Evolutionary conservation across 2,329 filamentous ascomycete genomes (phyloP).

Genomic region (Myriosclerotinia scirpicola): DNA sequence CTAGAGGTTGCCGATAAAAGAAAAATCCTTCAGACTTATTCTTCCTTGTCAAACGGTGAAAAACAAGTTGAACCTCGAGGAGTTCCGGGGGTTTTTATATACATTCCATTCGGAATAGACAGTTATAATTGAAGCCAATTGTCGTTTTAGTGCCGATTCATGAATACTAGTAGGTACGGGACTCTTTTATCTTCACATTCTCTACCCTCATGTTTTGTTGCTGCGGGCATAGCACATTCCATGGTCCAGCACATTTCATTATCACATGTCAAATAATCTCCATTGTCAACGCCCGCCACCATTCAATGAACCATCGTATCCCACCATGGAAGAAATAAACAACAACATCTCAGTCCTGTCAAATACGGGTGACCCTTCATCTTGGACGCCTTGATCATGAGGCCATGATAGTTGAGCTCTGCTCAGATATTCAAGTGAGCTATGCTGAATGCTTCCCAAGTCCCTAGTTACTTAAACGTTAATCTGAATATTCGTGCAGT

Average conservation of each 20-base stretch:
- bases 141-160: not conserved
- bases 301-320: constrained; percentile 1
- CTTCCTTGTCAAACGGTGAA: too few relatives aligned
- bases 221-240: constrained; percentile 1
- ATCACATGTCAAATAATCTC: constrained; percentile 14
- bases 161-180: not conserved
- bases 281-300: not conserved
- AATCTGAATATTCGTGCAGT: too few relatives aligned
- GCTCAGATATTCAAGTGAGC: too few relatives aligned
- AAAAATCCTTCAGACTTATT: not conserved
- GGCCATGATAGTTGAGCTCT: too few relatives aligned
- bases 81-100: not conserved
- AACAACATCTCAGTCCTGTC: not conserved
- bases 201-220: not conserved
- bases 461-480: too few relatives aligned
- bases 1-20: not conserved
- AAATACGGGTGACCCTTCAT: not conserved
- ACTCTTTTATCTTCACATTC: not conserved
- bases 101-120: not conserved
- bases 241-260: not conserved
- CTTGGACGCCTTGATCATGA: not conserved
- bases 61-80: too few relatives aligned
- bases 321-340: not conserved
- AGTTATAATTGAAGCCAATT: not conserved
- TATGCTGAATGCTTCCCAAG: too few relatives aligned